Evolutionary conservation across 352 stramenopile species (phyloP).

Genomic region (Phytopythium helicoides): DNA sequence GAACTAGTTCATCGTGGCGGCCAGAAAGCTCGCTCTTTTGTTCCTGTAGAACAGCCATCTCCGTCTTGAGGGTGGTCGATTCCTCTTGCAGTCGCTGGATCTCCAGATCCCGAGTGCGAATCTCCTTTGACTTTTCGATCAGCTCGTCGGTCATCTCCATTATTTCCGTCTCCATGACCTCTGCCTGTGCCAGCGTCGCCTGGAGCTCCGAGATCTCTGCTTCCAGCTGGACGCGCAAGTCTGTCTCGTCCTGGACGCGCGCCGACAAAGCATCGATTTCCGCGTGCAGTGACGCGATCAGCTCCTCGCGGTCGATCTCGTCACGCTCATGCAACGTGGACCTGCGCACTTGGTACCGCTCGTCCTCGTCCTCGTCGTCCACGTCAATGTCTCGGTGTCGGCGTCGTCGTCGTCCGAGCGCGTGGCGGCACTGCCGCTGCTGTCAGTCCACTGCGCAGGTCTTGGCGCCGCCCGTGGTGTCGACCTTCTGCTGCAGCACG

Average conservation of each 20-base stretch:
- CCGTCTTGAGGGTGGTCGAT: slow-evolving; percentile 39
- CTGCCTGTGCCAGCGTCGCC: slow-evolving; percentile 54
- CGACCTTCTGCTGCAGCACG: slow-evolving; percentile 64
- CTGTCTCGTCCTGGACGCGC: slow-evolving; percentile 63
- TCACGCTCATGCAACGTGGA: slow-evolving; percentile 64
- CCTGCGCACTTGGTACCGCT: slow-evolving; percentile 24
- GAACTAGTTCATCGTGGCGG: slow-evolving; percentile 34
- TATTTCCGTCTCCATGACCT: slow-evolving; percentile 77
- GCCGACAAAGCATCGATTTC: slow-evolving; percentile 67
- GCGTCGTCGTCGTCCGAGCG: slow-evolving; percentile 18
- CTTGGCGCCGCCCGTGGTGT: slow-evolving; percentile 17
- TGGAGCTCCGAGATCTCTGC: slow-evolving; percentile 52
- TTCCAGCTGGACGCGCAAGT: slow-evolving; percentile 53
- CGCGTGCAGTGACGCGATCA: slow-evolving; percentile 62
- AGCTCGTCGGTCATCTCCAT: slow-evolving; percentile 77
- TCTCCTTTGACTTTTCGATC: slow-evolving; percentile 71
- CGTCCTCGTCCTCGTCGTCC: slow-evolving; percentile 24
- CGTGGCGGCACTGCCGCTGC: slow-evolving; percentile 30
- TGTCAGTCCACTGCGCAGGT: slow-evolving; percentile 8
- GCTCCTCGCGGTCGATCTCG: slow-evolving; percentile 51
- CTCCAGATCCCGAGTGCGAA: slow-evolving; percentile 57
- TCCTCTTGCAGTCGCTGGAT: slow-evolving; percentile 55
- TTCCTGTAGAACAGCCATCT: slow-evolving; percentile 42
- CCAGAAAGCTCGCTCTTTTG: slow-evolving; percentile 46
- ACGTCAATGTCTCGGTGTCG: slow-evolving; percentile 25